Percentiles rank a stretch among this genome's conserved stretches.
Conservation (phyloP, 345 rosid genomes). For the Luvunga scandens region DNA sequence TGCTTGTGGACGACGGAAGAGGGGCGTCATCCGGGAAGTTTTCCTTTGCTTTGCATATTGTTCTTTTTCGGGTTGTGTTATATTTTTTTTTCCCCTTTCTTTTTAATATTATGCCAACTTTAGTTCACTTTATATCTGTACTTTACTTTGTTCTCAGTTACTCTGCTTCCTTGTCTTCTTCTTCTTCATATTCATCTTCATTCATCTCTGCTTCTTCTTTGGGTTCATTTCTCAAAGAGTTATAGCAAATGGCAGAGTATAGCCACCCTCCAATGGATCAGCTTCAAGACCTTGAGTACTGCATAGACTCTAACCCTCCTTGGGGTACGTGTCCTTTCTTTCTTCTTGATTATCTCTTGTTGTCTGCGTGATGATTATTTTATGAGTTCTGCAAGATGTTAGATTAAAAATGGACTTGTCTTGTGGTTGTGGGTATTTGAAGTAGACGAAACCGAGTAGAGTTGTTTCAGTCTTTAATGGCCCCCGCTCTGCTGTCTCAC, state of each 20-base stretch:
- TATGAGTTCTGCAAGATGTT: neutral
- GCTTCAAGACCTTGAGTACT: conserved; percentile 95
- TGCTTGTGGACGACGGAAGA: conserved; percentile 15
- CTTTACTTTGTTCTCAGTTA: conserved; percentile 38
- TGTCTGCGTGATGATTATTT: neutral
- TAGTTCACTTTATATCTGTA: conserved; percentile 54
- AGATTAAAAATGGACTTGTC: conserved; percentile 5
- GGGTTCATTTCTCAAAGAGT: conserved; percentile 10
- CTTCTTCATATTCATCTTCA: conserved; percentile 14
- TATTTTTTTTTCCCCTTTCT: conserved; percentile 3
- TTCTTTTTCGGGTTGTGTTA: conserved; percentile 19
- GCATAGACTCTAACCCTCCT: conserved; percentile 99
- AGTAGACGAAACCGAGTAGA: neutral
- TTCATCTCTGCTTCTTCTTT: neutral
- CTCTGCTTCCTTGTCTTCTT: conserved; percentile 10
- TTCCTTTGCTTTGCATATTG: conserved; percentile 36
- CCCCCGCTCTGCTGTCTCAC: neutral
- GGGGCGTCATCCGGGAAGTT: conserved; percentile 10
- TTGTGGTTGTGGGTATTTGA: conserved; percentile 7
- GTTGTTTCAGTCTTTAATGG: neutral
- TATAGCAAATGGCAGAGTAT: conserved; percentile 55
- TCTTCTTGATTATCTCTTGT: neutral
- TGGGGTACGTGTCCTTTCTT: conserved; percentile 60
- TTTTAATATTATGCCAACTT: conserved; percentile 14
- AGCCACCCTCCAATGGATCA: conserved; percentile 88